Evolutionary conservation across 2,329 filamentous ascomycete genomes (phyloP), one percentile per base, ranked within the genome.

Genomic region (Fusarium acutatum): DNA sequence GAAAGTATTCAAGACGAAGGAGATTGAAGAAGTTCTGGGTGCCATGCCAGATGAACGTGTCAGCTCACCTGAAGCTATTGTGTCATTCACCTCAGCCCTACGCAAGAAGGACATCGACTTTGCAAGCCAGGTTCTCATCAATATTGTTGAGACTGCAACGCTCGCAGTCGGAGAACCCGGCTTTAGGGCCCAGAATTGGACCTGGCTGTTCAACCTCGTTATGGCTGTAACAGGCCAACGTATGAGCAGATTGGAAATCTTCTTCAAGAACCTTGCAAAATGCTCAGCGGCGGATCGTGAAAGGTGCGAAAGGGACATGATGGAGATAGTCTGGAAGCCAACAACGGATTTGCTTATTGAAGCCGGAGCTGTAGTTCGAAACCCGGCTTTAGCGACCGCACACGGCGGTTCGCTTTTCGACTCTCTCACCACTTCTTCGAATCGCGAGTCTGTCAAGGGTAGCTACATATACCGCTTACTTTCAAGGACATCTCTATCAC

Each of bases 271-370:
- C 7, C 26, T 71, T 5, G 32, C 38, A 26, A 61, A 66, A 32
- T 65, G 54, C n/a, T 47, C 43, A 6, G 9, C 40, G 7, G 30
- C 28, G 3, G 64, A 67, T 14, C 44, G 47, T 4, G n/a, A 57
- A 11, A 40, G n/a, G 17, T 52, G 64, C 17, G 43, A 75, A 30
- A 61, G 28, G 6, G 30, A 61, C 17, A 43, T 72, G 38, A 53
- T 67, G 37, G 64, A 73, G 4, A 46, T 56, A 1, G 72, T 83
- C 5, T 82, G 80, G 81, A 77, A 78, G 32, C 80, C 81, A 8
- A 82, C 79, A 1, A 74, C 81, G 1, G 64, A 71, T 7, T 64
- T 75, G 12, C 67, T 83, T 1, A 49, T 82, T 11, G 58, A 78
- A 14, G 59, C 67, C 2, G 80, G 80, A 38, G 72, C 64, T 3